Evolutionary conservation across 2,329 filamentous ascomycete species (phyloP).

Genomic region (Trichoderma brevicompactum): DNA sequence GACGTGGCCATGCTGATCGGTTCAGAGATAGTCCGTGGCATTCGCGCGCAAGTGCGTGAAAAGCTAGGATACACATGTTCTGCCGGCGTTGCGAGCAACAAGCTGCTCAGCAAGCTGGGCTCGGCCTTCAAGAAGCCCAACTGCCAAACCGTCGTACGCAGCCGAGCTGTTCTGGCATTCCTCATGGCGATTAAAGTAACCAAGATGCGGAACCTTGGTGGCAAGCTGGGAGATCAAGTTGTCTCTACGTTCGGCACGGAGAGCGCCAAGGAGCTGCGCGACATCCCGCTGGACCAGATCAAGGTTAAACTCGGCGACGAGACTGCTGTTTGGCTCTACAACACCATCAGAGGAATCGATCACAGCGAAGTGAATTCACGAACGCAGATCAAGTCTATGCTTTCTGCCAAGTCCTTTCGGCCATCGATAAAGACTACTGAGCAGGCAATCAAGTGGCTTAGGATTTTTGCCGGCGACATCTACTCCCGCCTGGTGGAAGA

Average conservation of each 20-base stretch:
- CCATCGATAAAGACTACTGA: slow-evolving; percentile 79
- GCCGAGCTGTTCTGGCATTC: slow-evolving; percentile 79
- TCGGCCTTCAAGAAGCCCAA: slow-evolving; percentile 93
- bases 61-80: slow-evolving; percentile 88
- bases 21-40: slow-evolving; percentile 81
- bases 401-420: slow-evolving; percentile 93
- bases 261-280: slow-evolving; percentile 73
- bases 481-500: slow-evolving; percentile 89
- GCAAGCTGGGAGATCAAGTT: slow-evolving; percentile 89
- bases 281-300: slow-evolving; percentile 73
- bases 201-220: slow-evolving; percentile 92
- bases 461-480: slow-evolving; percentile 91
- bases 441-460: slow-evolving; percentile 81
- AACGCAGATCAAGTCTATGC: slow-evolving; percentile 95
- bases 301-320: slow-evolving; percentile 81
- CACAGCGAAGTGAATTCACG: slow-evolving; percentile 85
- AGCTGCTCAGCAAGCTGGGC: slow-evolving; percentile 93
- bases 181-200: slow-evolving; percentile 87
- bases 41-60: slow-evolving; percentile 71
- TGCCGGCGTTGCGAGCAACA: slow-evolving; percentile 85
- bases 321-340: slow-evolving; percentile 83
- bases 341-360: slow-evolving; percentile 84
- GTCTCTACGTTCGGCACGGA: slow-evolving; percentile 82
- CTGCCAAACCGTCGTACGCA: slow-evolving; percentile 90
- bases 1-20: slow-evolving; percentile 86